Conservation (phyloP, 192 early-diverging fungal species). For the Podila clonocystis region DNA sequence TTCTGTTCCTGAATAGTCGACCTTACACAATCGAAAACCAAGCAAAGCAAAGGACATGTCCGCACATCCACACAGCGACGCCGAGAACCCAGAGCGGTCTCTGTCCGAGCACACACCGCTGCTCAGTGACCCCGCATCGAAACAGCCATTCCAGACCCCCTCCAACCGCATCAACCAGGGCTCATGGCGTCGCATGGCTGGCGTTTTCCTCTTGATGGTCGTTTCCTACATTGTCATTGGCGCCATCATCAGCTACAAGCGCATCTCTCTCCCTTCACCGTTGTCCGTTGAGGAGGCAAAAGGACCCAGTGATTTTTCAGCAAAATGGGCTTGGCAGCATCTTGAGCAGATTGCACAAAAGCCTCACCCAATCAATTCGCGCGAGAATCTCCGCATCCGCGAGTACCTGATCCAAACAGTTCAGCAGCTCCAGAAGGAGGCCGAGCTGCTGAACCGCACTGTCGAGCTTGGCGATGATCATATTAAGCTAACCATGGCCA, state of each 20-base stretch:
- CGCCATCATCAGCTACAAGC: constrained; percentile 42
- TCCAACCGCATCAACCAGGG: constrained; percentile 32
- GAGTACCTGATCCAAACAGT: constrained; percentile 28
- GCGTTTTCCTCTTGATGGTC: constrained; percentile 37
- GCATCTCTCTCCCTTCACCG: constrained; percentile 25
- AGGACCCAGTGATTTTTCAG: constrained; percentile 35
- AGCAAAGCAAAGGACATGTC: background rate
- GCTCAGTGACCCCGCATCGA: background rate
- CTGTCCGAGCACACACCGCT: background rate
- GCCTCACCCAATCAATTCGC: constrained; percentile 46
- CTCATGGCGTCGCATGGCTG: constrained; percentile 49
- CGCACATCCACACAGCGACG: background rate
- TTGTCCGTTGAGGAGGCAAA: constrained; percentile 30
- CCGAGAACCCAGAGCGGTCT: background rate
- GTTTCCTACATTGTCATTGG: constrained; percentile 45
- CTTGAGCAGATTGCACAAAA: constrained; percentile 38
- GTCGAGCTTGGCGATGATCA: constrained; percentile 30
- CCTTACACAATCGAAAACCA: constrained; percentile 3
- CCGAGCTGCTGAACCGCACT: constrained; percentile 13
- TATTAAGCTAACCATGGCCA: constrained; percentile 26
- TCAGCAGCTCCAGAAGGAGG: constrained; percentile 36
- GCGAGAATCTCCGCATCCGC: constrained; percentile 36
- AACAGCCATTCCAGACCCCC: background rate
- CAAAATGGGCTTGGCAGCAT: constrained; percentile 46
- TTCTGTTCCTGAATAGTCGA: background rate